Evolutionary conservation across 73 alveolate species (phyloP), one percentile per base, ranked within the genome.

Genomic region (Paraurostyla sp.): DNA sequence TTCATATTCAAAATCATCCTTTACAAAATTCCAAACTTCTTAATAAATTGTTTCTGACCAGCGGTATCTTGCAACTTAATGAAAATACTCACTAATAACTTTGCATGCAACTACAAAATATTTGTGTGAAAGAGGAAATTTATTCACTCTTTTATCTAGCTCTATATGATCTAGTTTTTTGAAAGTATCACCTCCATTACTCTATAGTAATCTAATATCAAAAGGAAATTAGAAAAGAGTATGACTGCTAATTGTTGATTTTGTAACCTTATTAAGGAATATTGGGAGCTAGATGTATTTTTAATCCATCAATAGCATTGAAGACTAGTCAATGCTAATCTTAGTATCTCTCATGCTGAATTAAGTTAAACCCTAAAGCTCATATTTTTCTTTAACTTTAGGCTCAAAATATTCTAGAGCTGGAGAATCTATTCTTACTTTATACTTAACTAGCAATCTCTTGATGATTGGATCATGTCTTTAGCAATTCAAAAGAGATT

Each of bases 21-120:
- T 68, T 15, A 68, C 83, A 25, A 68, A 68, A 25, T 68, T 68
- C 83, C 83, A 68, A 36, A 68, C 83, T 23, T 68, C 58, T 43
- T 68, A 27, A 68, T 68, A 68, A 36, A 68, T 68, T 13, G 36
- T 36, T 36, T 68, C 83, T 2, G 63, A 13, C 83, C 83, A 68
- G 30, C 83, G 30, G 33, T 33, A 68, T 43, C 83, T 68, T 11
- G 83, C 83, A 9, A 68, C 62, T 43, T 38, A 36, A 40, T 68
- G 83, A 68, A 68, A 68, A 23, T 68, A 40, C 15, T 68, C 83
- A 36, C 62, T 18, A 1, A 68, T 36, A 9, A 68, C 42, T 43
- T 68, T 68, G n/a, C 38, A 68, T 1, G 83, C 83, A 4, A 11
- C 15, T n/a, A 68, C 33, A 32, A 68, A 68, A 40, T 68, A 41